Percentiles rank a stretch among this genome's conserved stretches.
phyloP scores from a whole-genome alignment of 2,329 filamentous ascomycete species.

The Taxawa tesnikishii region DNA sequence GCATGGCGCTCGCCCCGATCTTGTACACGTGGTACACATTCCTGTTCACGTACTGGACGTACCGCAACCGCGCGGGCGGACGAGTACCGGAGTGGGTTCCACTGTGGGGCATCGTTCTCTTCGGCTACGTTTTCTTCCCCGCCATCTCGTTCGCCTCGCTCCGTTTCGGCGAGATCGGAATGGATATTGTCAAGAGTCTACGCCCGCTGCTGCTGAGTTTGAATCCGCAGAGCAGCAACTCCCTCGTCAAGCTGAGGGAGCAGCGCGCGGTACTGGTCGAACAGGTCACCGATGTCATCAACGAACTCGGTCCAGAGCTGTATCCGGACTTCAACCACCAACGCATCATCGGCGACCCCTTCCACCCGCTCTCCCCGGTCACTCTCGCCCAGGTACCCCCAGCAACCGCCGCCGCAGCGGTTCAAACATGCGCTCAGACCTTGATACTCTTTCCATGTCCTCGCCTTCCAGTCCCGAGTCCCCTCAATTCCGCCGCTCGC shows the following conservation, averaged over 20 bases:
- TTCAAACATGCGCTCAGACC: conserved; percentile 6
- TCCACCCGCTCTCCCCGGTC: conserved; percentile 15
- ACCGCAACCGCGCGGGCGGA: conserved; percentile 72
- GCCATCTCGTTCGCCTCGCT: conserved; percentile 85
- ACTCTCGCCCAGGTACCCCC: conserved; percentile 15
- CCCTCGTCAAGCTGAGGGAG: conserved; percentile 63
- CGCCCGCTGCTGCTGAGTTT: conserved; percentile 76
- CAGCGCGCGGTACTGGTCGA: conserved; percentile 62
- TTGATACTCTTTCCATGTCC: conserved; percentile 10
- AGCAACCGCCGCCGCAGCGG: conserved; percentile 11
- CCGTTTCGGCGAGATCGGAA: conserved; percentile 92
- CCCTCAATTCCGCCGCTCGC: conserved; percentile 5
- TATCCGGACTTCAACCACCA: conserved; percentile 88
- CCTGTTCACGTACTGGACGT: conserved; percentile 63
- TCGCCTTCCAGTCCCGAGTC: conserved; percentile 8
- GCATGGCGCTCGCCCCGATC: conserved; percentile 67
- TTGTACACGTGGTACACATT: conserved; percentile 74
- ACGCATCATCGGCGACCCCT: conserved; percentile 51
- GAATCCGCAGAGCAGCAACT: conserved; percentile 72
- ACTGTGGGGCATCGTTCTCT: conserved; percentile 61
- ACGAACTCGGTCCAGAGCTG: conserved; percentile 87
- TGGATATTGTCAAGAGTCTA: conserved; percentile 95
- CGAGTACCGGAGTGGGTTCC: conserved; percentile 68
- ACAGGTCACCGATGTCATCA: conserved; percentile 84
- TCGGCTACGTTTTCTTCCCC: conserved; percentile 71